Conservation (phyloP, 306 rosid genomes). For the Dryas drummondii region DNA sequence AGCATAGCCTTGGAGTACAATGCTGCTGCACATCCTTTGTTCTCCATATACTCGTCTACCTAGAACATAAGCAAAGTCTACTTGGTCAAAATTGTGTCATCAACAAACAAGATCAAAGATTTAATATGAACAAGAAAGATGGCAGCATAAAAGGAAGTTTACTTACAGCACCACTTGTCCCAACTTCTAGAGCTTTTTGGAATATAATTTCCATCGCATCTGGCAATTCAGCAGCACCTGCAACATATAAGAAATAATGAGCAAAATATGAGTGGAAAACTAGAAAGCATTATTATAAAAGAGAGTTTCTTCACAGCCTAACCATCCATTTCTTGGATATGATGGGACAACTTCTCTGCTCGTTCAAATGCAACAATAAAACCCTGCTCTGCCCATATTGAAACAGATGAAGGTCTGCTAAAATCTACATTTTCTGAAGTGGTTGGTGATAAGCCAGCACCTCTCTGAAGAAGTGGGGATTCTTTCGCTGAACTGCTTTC, state of each 20-base stretch:
- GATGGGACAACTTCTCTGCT: slow-evolving; percentile 65
- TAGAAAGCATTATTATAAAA: background rate
- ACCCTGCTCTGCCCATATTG: slow-evolving; percentile 64
- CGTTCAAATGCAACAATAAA: slow-evolving; percentile 63
- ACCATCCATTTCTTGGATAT: slow-evolving; percentile 70
- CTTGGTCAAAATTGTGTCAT: slow-evolving; percentile 14
- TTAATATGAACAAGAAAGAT: background rate
- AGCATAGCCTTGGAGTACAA: slow-evolving; percentile 78
- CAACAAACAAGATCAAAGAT: background rate
- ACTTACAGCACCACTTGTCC: slow-evolving; percentile 77
- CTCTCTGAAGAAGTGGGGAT: slow-evolving; percentile 27
- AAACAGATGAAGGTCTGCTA: slow-evolving; percentile 51
- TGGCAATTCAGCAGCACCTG: slow-evolving; percentile 68
- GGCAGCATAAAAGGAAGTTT: slow-evolving; percentile 8
- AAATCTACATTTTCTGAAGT: slow-evolving; percentile 50
- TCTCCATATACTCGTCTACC: slow-evolving; percentile 79
- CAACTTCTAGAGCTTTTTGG: slow-evolving; percentile 48
- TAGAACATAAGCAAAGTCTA: slow-evolving; percentile 25
- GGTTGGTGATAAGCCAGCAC: slow-evolving; percentile 28
- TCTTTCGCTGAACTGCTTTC: slow-evolving; percentile 43
- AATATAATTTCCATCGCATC: slow-evolving; percentile 79
- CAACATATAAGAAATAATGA: slow-evolving; percentile 4
- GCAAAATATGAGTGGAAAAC: slow-evolving; percentile 5
- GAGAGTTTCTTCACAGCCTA: slow-evolving; percentile 12
- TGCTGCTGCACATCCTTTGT: slow-evolving; percentile 53